Base-by-base conservation (phyloP, 371 early-diverging fungal species). In the Haplosporangium sp. region DNA sequence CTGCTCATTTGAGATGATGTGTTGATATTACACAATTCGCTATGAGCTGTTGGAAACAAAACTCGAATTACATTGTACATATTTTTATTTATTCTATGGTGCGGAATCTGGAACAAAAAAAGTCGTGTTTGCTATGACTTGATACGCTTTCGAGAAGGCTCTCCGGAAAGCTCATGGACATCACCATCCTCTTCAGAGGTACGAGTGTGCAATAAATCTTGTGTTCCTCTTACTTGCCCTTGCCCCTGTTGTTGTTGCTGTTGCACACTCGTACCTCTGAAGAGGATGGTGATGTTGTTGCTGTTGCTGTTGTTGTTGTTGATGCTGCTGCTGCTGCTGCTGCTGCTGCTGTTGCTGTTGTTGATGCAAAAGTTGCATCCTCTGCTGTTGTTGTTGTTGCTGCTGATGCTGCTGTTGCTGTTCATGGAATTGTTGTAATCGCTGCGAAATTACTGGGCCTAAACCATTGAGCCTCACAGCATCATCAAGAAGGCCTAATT, bases 81-180 rank as follows among this genome's bases (percentile, higher is more conserved):
- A 27, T 27, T 27, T 27, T 27, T 27, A 27, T 56, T 27, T 57
- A n/a, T 57, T 37, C 3, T 55, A 27, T 55, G 11, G 3, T 53
- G 53, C 67, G 4, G 19, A 37, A 35, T 20, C 34, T 20, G 17
- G 19, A 38, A 11, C n/a, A 34, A 55, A 55, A 27, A 10, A 5
- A 13, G 15, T 27, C 8, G 17, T 53, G 7, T 20, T 4, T 53
- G 6, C 19, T 48, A 76, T 17, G 76, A 39, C 19, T 69, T 68
- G 34, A 67, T 53, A 4, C 77, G 77, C 45, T 77, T 77, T 61
- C 77, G 63, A 10, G 69, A 37, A 13, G 77, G 77, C 35, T 77
- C 77, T 19, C 65, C 72, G 0, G 50, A 6, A 39, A 61, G 55
- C 39, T 61, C 69, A 42, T 44, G 48, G 9, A 34, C 55, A n/a